Evolutionary conservation across 371 early-diverging fungal genomes (phyloP), one percentile per base, ranked within the genome.

Genomic region (Quaeritorhiza haematococci): DNA sequence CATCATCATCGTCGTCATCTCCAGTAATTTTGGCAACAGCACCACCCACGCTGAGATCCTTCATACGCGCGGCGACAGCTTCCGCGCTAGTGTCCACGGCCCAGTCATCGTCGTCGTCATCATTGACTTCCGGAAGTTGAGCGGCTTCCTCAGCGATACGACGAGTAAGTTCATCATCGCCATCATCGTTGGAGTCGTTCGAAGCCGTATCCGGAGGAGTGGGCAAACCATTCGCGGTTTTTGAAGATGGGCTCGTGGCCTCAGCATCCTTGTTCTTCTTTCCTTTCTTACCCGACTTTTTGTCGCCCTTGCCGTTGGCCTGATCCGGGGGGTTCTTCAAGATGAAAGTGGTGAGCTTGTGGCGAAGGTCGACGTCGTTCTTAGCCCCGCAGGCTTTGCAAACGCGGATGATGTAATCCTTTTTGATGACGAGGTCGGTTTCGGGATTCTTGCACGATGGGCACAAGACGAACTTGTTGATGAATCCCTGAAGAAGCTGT

Each of bases 391-490:
- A 98, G 1, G 98, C 98, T 60, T 88, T 89, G 76, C 96, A 77
- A 58, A 66, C 83, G 72, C 88, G 82, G 44, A 81, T 72, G 67
- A 94, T 90, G 15, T 82, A 79, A 55, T 82, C 80, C 79, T 88
- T 89, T 45, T 15, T 10, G 47, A 44, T 46, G 48, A 69, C 82
- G 63, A 98, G 80, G 66, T 95, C 94, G 15, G 99, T 99, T 77
- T 99, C 99, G 24, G 99, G 99, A 76, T 98, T 98, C 59, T 84
- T 84, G 83, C 99, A 99, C 45, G 84, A 78, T 28, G 82, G 83
- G 75, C 99, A 99, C 49, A 99, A 79, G 23, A 99, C 99, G 74
- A 92, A 98, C 68, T 88, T 87, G 62, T 91, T 88, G 59, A 99
- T 99, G 67, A 99, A 99, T 15, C 83, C 86, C 69, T 93, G 94